A percentile compares a stretch with the other conserved stretches of the same genome.
Conservation (phyloP, 495 filamentous ascomycete species). For the Aspergillus homomorphus region DNA sequence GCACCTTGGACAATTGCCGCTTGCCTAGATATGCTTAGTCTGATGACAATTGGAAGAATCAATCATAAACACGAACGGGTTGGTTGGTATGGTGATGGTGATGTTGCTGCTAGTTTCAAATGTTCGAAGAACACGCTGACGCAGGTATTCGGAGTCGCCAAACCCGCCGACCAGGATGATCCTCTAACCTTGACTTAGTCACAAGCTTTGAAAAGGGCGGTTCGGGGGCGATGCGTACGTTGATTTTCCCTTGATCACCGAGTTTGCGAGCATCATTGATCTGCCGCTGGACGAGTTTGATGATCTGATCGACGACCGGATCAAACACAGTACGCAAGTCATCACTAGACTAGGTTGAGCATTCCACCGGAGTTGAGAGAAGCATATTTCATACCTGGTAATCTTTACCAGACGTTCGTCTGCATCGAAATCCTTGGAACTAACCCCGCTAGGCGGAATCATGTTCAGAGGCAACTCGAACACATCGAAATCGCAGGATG, state of each 20-base stretch:
- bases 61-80: constrained; percentile 2
- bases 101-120: constrained; percentile 27
- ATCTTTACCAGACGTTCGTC: constrained; percentile 10
- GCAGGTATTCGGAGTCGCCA: constrained; percentile 60
- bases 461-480: constrained; percentile 10
- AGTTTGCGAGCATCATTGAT: constrained; percentile 27
- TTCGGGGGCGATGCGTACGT: constrained; percentile 14
- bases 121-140: constrained; percentile 9
- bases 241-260: not conserved
- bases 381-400: constrained; percentile 1
- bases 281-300: constrained; percentile 45
- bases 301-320: constrained; percentile 54
- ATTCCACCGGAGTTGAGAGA: not conserved
- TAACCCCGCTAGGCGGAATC: not conserved
- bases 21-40: not conserved
- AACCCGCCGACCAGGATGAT: constrained; percentile 71
- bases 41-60: not conserved
- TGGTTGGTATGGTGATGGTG: constrained; percentile 8
- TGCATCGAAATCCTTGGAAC: constrained; percentile 3
- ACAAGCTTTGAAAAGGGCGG: constrained; percentile 14
- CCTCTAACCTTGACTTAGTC: constrained; percentile 25
- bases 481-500: not conserved
- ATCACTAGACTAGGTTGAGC: not conserved
- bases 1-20: constrained; percentile 11
- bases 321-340: constrained; percentile 50